Evolutionary conservation across 345 rosid genomes (phyloP), one percentile per base, ranked within the genome.

Genomic region (Pugionium cornutum): DNA sequence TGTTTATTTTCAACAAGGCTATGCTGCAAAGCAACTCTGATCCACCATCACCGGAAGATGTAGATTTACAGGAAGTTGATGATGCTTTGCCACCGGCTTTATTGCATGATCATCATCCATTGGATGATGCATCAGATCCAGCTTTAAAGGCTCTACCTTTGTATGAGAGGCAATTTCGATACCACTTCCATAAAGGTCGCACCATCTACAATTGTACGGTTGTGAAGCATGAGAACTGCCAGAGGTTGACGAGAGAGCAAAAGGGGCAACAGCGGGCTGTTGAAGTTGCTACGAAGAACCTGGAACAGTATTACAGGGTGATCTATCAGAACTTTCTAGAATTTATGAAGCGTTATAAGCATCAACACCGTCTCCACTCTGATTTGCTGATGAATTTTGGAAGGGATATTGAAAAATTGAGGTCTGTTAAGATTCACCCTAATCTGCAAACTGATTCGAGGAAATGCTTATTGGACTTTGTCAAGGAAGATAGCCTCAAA

Each of bases 61-160:
- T 84, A 47, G 80, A 82, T 57, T 45, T 80, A 3, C 73, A 62
- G 9, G 97, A 86, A 46, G 74, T 81, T 64, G 58, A 79, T 4
- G 92, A 84, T 27, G 89, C 94, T 67, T 79, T 75, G 3, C 64
- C 78, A 1, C 86, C 84, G 0, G 79, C 80, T 45, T 57, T 82
- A 1, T 51, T 77, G 1, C 81, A 75, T 28, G 83, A 84, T 6
- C 89, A 86, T 10, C 96, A 91, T 72, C 94, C 96, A 53, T 69
- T 86, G 66, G 99, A 89, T 48, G 94, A 91, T 76, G 91, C 91
- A 33, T 58, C 80, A 0, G 99, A 95, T 71, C 99, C 97, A 33
- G 97, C 98, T 58, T 71, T 95, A 78, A 95, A 87, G 84, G 96
- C 96, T 30, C 75, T 95, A 72, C 97, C 97, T 68, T 81, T 86